Evolutionary conservation across 176 grass and related monocot genomes (phyloP), one percentile per base, ranked within the genome.

Genomic region (Areca catechu): DNA sequence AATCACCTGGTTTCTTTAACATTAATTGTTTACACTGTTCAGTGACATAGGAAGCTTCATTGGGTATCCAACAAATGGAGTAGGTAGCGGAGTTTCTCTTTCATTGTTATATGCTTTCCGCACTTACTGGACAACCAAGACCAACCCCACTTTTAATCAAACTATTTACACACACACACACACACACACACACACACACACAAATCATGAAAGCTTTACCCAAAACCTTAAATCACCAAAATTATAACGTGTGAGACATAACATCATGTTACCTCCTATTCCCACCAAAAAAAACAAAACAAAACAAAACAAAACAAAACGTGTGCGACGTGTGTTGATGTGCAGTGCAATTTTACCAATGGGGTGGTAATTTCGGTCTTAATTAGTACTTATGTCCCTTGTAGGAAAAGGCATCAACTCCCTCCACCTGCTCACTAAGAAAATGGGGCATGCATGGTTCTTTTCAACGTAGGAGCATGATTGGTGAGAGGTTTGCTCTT

Each of bases 391-490:
- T n/a, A n/a, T n/a, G n/a, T n/a, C 49, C 81, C 90, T 89, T 83
- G 62, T 20, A 57, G 67, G 76, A 81, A 86, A 95, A 89, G 79
- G 67, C 74, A 89, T 76, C 59, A 56, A 76, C 56, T 54, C 9
- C 60, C 56, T 54, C 9, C 60, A 95, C 82, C 82, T 95, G 70
- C 76, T 81, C 73, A 71, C 66, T 71, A 75, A 74, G 84, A 89
- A 89, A 66, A 15, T 22, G n/a, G 24, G 50, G 4, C 7, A 43
- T 86, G 68, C 7, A 43, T 86, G 68, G 53, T 65, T 77, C 76
- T 74, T 76, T 63, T 12, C 5, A 14, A 43, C 10, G 34, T 12
- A 3, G 6, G 34, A 12, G 34, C 14, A 43, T 43, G 34, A 58
- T 48, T 34, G 72, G n/a, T 68, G 68, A 75, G 60, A 71, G 67